Evolutionary conservation across 148 eudicot genomes (phyloP).

Genomic region (Bassia scoparia): DNA sequence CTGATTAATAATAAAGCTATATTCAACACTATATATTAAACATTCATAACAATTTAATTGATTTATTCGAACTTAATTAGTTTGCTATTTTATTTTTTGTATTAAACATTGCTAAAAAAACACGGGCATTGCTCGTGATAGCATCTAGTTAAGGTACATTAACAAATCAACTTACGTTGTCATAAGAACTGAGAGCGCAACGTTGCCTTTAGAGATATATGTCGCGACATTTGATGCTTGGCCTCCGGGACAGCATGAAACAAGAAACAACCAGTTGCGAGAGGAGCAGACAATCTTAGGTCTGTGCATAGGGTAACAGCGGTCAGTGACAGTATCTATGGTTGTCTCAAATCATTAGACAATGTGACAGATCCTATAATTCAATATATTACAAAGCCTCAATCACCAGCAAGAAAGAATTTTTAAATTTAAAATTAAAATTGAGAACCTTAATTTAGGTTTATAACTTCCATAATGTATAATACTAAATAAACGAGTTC

Average conservation of each 20-base stretch:
- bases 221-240: constrained; percentile 99
- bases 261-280: constrained; percentile 97
- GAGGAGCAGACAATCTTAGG: constrained; percentile 91
- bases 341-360: background rate
- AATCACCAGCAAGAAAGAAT: background rate
- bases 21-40: too few species aligned
- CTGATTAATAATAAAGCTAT: too few species aligned
- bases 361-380: background rate
- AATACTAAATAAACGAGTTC: background rate
- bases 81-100: too few species aligned
- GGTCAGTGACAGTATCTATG: constrained; percentile 17
- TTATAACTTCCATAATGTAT: background rate
- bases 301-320: constrained; percentile 39
- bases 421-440: background rate
- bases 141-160: too few species aligned
- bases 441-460: background rate
- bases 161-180: constrained; percentile 73
- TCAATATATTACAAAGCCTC: background rate
- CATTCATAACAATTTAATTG: too few species aligned
- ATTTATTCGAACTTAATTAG: too few species aligned
- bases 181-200: constrained; percentile 99
- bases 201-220: constrained; percentile 95
- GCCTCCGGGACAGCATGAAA: constrained; percentile 99
- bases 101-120: too few species aligned
- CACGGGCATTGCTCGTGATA: too few species aligned